Base-by-base conservation (phyloP, 345 rosid species). In the Linum tenue region DNA sequence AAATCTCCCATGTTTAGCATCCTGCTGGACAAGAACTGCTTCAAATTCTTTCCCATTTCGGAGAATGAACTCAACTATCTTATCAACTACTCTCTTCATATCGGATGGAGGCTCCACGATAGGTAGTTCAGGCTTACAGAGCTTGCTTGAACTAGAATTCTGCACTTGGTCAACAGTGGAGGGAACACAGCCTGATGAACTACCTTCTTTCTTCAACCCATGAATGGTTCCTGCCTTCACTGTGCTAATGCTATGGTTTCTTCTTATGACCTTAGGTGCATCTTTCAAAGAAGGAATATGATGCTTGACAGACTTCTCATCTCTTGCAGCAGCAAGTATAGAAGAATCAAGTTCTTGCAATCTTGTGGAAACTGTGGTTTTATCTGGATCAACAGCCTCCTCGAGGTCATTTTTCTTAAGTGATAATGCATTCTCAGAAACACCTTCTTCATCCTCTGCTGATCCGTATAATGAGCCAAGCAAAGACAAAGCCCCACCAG, bases 41-140 rank as follows among this genome's bases (percentile, higher is more conserved):
- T 90, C 97, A 78, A 92, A 83, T 72, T 86, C 83, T 75, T 73
- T 86, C 72, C 98, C 98, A 53, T 92, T 92, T 76, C 76, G 88
- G 60, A 79, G 59, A 58, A 90, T 84, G 81, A 92, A 92, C 77
- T 92, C 97, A 44, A 92, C 96, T 71, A 92, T 92, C 86, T 88
- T 92, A 55, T 90, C 86, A 67, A 92, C 80, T 63, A 72, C 88
- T 75, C 85, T 87, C 84, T 88, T 92, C 81, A 86, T 64, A 71
- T 92, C 97, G 69, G 79, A 65, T 66, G 98, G 86, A 63, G 97
- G 98, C 83, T 90, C 97, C 75, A 88, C 70, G 66, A 90, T 67
- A 60, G 78, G 71, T 62, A 69, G 60, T 72, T 83, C 90, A 62
- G 68, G 70, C 76, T 85, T 83, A 43, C 77, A 64, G 62, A 62